Evolutionary conservation across 1,139 yeast genomes (phyloP).

Genomic region (Schizosaccharomyces versatilis): DNA sequence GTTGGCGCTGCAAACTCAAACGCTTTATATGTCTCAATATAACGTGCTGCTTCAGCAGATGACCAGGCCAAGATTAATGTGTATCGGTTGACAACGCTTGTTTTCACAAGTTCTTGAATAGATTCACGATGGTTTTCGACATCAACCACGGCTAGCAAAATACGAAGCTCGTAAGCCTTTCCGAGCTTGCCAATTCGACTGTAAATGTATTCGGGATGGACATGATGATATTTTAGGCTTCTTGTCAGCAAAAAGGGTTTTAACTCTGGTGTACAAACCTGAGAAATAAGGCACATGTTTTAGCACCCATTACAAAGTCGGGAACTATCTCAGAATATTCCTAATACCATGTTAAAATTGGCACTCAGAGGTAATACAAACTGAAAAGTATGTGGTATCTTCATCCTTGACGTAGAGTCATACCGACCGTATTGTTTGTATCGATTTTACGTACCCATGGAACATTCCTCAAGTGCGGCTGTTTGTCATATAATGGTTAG

Average conservation of each 20-base stretch:
- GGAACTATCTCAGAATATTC: conserved; percentile 28
- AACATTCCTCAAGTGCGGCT: conserved; percentile 24
- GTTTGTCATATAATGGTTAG: no score
- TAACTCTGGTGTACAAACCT: conserved; percentile 13
- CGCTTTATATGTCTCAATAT: conserved; percentile 24
- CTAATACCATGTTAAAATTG: conserved; percentile 16
- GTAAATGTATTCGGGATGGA: conserved; percentile 72
- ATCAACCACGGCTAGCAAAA: conserved; percentile 56
- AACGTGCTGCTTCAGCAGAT: conserved; percentile 68
- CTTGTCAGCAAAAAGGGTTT: neutral
- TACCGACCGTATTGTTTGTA: no score
- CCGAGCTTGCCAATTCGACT: conserved; percentile 40
- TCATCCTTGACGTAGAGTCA: no score
- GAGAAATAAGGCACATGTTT: conserved; percentile 47
- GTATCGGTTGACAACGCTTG: conserved; percentile 48
- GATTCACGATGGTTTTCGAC: conserved; percentile 52
- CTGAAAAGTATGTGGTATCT: neutral
- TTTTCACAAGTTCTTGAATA: conserved; percentile 43
- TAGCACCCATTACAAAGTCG: conserved; percentile 44
- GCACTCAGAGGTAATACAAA: neutral
- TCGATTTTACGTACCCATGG: conserved; percentile 14
- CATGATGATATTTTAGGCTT: conserved; percentile 50
- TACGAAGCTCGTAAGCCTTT: conserved; percentile 28
- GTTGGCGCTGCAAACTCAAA: conserved; percentile 19
- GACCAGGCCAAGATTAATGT: conserved; percentile 62